Percentiles rank a stretch among this genome's conserved stretches.
These are phyloP conservation scores for Tricholoma sp. DNA, from an alignment of 768 basidiomycete genomes.

Conservation along the genomic window DNA sequence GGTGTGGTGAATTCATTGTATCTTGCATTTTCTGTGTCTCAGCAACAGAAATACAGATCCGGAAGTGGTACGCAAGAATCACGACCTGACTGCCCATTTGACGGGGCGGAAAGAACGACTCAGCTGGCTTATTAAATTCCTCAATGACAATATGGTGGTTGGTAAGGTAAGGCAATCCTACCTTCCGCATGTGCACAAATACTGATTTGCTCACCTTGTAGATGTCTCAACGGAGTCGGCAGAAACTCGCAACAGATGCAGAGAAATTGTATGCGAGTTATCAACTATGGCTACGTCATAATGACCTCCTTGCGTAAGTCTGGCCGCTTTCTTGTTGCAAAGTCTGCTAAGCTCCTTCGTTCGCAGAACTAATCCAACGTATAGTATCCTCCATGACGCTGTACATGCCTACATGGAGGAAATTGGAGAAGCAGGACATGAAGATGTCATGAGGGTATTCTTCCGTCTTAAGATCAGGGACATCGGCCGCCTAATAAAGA, in stretches of 20 bases:
- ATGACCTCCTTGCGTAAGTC: slow-evolving; percentile 59
- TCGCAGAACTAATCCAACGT: slow-evolving; percentile 48
- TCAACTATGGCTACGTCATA: slow-evolving; percentile 76
- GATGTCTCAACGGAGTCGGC: slow-evolving; percentile 79
- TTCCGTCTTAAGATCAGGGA: slow-evolving; percentile 68
- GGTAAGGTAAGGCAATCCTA: slow-evolving; percentile 48
- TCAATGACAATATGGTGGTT: slow-evolving; percentile 80
- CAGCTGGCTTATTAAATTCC: slow-evolving; percentile 82
- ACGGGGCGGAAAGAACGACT: slow-evolving; percentile 68
- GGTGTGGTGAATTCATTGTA: slow-evolving; percentile 33
- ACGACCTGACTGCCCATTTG: slow-evolving; percentile 78
- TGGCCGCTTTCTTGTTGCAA: neutral
- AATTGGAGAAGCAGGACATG: slow-evolving; percentile 47
- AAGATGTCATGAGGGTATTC: slow-evolving; percentile 81
- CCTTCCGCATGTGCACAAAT: neutral
- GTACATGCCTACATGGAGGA: slow-evolving; percentile 66
- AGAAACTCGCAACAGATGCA: slow-evolving; percentile 72
- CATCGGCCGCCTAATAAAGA: slow-evolving; percentile 62
- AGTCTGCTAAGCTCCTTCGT: neutral
- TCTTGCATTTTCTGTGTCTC: neutral
- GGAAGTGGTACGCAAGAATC: slow-evolving; percentile 64
- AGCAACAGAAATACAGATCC: slow-evolving; percentile 38
- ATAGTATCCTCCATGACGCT: slow-evolving; percentile 64
- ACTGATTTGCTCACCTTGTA: slow-evolving; percentile 23
- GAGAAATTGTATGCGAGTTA: slow-evolving; percentile 82